Percentiles rank a stretch among this genome's conserved stretches.
Evolutionary conservation across 331 rosid species (phyloP).

Genomic region (Prunus yedoensis): DNA sequence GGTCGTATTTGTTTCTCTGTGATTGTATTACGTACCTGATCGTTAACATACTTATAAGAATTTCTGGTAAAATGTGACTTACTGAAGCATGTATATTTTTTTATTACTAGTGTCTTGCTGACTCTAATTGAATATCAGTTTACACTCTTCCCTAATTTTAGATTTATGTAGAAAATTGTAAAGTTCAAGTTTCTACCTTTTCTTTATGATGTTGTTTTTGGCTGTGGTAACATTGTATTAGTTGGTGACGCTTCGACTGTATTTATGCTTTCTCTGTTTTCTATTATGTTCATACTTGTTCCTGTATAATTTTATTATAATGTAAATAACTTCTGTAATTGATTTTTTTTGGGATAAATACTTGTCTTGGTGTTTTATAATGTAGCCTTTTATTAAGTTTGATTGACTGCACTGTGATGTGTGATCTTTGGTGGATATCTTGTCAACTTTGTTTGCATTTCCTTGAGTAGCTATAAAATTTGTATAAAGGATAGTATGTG

Average conservation of each 20-base stretch:
- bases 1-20: neutral
- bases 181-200: neutral
- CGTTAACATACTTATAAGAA: neutral
- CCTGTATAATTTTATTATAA: neutral
- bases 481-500: neutral
- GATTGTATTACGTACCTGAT: neutral
- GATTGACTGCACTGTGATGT: neutral
- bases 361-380: neutral
- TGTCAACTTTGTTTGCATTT: neutral
- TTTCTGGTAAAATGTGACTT: neutral
- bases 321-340: neutral
- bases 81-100: neutral
- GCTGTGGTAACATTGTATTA: neutral
- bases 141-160: neutral
- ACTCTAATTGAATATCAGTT: neutral
- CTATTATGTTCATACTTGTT: neutral
- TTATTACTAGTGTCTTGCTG: neutral
- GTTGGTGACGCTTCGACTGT: conserved; percentile 1
- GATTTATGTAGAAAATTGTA: neutral
- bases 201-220: conserved; percentile 1
- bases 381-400: neutral
- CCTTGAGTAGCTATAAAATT: neutral
- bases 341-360: neutral
- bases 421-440: neutral
- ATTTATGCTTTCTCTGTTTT: neutral